Evolutionary conservation across 768 basidiomycete species (phyloP), one percentile per base, ranked within the genome.

Genomic region (Crassisporium funariophilum): DNA sequence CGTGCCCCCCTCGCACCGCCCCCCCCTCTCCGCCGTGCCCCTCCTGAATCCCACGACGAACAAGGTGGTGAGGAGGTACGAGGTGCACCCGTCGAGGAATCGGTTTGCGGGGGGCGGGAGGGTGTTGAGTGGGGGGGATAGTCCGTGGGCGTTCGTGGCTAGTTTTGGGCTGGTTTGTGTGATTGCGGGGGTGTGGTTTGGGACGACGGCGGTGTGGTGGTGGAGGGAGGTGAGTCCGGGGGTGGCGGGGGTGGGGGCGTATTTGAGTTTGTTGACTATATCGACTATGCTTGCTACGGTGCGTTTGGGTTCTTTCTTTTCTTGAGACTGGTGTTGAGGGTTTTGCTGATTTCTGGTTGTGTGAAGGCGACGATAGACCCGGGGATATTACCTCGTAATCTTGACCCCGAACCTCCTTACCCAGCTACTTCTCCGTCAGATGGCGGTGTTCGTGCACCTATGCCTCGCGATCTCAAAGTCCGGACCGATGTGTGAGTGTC

Each of bases 171-270:
- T 95, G 16, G 69, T 86, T 20, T 60, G 93, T 19, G 75, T 75
- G 2, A 75, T 98, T 36, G 72, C 88, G 2, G 91, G 84, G 0
- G 66, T 88, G 7, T 99, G 91, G 90, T 82, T 97, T 52, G 88
- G 83, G 8, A 91, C 91, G 19, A 94, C 92, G 1, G 87, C 84
- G 36, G 82, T 86, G 13, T 95, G 86, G 81, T 86, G 95, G 79
- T 98, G 95, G 94, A 69, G 71, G 27, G 73, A 93, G 55, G 75
- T 83, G 48, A 88, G 89, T 39, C 79, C 84, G 5, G 84, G 81
- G 4, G 78, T 84, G 11, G 86, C 87, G 0, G 76, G 73, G 15
- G 73, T 80, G 17, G 72, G 72, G 29, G 74, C 66, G 6, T 82
- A 82, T 54, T 54, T 81, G 48, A 59, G 72, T 4, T 72, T 88